phyloP scores from a whole-genome alignment of 2,329 filamentous ascomycete genomes.

The Pseudocercospora pini-densiflorae region DNA sequence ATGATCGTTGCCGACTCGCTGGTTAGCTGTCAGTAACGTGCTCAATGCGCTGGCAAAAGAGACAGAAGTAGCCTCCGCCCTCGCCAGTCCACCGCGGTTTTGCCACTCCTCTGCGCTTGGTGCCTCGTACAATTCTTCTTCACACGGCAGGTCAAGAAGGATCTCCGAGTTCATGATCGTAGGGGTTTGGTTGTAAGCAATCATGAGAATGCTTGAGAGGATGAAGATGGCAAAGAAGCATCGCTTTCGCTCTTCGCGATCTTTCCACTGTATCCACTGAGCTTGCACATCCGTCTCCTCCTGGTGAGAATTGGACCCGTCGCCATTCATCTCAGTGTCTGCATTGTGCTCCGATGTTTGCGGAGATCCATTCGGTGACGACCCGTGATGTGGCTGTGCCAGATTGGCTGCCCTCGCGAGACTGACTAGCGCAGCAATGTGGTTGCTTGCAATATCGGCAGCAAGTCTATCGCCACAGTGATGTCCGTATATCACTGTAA shows the following conservation, averaged over 20 bases:
- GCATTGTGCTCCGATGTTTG: slow-evolving; percentile 34
- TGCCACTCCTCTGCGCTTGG: slow-evolving; percentile 83
- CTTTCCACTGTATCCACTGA: slow-evolving; percentile 92
- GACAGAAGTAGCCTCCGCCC: slow-evolving; percentile 70
- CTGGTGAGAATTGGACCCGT: slow-evolving; percentile 13
- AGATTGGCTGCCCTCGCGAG: slow-evolving; percentile 88
- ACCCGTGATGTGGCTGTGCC: slow-evolving; percentile 51
- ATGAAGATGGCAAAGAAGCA: slow-evolving; percentile 91
- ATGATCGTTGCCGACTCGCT: slow-evolving; percentile 49
- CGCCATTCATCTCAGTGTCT: slow-evolving; percentile 58
- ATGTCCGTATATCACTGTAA: slow-evolving; percentile 95
- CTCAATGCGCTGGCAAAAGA: slow-evolving; percentile 84
- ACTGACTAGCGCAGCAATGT: slow-evolving; percentile 88
- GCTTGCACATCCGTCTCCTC: slow-evolving; percentile 58
- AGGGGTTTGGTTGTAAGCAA: slow-evolving; percentile 90
- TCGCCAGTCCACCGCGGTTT: slow-evolving; percentile 72
- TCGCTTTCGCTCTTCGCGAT: slow-evolving; percentile 85
- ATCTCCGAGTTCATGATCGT: slow-evolving; percentile 95
- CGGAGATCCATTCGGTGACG: slow-evolving; percentile 19
- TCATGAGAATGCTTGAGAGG: slow-evolving; percentile 86
- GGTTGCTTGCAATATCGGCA: slow-evolving; percentile 88
- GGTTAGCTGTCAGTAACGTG: slow-evolving; percentile 78
- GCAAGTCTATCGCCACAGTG: slow-evolving; percentile 91
- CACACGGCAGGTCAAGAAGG: slow-evolving; percentile 83
- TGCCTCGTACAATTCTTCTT: slow-evolving; percentile 87